These are phyloP conservation scores for Psidium guajava DNA, from an alignment of 345 rosid species.

Conservation along the genomic window DNA sequence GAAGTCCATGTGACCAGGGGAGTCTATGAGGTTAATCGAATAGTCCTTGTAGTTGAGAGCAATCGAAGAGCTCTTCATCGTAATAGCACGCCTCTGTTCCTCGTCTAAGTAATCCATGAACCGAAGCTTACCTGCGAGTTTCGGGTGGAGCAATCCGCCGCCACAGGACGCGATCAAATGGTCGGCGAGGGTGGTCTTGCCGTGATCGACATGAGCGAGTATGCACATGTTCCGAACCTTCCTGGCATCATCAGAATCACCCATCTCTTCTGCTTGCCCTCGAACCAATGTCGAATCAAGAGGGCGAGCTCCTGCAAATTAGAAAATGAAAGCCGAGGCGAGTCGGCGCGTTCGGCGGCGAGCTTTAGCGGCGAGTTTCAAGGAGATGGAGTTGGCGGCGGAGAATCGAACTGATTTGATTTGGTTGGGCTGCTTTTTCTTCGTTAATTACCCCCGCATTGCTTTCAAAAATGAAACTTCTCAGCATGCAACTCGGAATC, in stretches of 20 bases:
- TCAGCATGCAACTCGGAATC: too few species aligned
- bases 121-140: slow-evolving; percentile 75
- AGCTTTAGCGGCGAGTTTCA: background rate
- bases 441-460: background rate
- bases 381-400: background rate
- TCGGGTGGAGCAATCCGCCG: slow-evolving; percentile 70
- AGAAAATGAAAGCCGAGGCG: background rate
- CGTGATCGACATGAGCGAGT: slow-evolving; percentile 93
- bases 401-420: background rate
- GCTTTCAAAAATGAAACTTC: too few species aligned
- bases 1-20: slow-evolving; percentile 98
- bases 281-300: background rate
- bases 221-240: slow-evolving; percentile 75
- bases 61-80: slow-evolving; percentile 95
- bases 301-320: background rate
- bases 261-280: background rate
- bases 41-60: slow-evolving; percentile 45
- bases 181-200: slow-evolving; percentile 91
- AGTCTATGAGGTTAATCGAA: slow-evolving; percentile 68
- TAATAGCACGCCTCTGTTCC: slow-evolving; percentile 93
- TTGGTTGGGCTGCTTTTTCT: background rate
- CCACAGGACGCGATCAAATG: slow-evolving; percentile 81
- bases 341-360: background rate
- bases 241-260: slow-evolving; percentile 9
- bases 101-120: slow-evolving; percentile 91